Percentiles rank a stretch among this genome's conserved stretches.
Conservation (phyloP, 306 rosid species). For the Sophora flavescens region DNA sequence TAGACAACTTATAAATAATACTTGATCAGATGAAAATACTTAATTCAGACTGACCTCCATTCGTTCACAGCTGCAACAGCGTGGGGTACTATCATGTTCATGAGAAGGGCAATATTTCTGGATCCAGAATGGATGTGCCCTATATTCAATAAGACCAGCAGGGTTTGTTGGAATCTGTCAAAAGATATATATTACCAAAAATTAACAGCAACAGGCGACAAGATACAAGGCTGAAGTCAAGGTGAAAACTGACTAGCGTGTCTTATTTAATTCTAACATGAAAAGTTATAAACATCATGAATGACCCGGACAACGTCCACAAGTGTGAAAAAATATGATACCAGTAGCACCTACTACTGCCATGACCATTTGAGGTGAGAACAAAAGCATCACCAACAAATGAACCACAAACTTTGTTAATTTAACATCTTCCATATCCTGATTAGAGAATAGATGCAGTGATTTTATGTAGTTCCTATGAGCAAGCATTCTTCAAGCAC, state of each 20-base stretch:
- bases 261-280: slow-evolving; percentile 24
- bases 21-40: slow-evolving; percentile 35
- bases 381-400: neutral
- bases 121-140: slow-evolving; percentile 99
- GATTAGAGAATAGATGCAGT: neutral
- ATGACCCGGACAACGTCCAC: slow-evolving; percentile 27
- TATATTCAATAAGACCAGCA: slow-evolving; percentile 99
- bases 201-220: slow-evolving; percentile 60
- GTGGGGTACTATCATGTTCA: slow-evolving; percentile 90
- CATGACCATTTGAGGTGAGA: slow-evolving; percentile 3
- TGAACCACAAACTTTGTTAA: slow-evolving; percentile 1
- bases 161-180: slow-evolving; percentile 99
- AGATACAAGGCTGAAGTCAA: slow-evolving; percentile 45
- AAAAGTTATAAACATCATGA: slow-evolving; percentile 37
- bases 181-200: slow-evolving; percentile 66
- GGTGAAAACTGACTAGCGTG: slow-evolving; percentile 31
- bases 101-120: slow-evolving; percentile 98
- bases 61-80: slow-evolving; percentile 98
- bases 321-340: slow-evolving; percentile 16
- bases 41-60: slow-evolving; percentile 82
- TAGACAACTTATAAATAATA: slow-evolving; percentile 32
- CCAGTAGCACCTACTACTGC: slow-evolving; percentile 14
- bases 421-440: slow-evolving; percentile 6
- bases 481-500: slow-evolving; percentile 5
- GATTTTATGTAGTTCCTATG: neutral